phyloP scores from a whole-genome alignment of 805 yeast species.

The Wickerhamomyces tratensis region DNA sequence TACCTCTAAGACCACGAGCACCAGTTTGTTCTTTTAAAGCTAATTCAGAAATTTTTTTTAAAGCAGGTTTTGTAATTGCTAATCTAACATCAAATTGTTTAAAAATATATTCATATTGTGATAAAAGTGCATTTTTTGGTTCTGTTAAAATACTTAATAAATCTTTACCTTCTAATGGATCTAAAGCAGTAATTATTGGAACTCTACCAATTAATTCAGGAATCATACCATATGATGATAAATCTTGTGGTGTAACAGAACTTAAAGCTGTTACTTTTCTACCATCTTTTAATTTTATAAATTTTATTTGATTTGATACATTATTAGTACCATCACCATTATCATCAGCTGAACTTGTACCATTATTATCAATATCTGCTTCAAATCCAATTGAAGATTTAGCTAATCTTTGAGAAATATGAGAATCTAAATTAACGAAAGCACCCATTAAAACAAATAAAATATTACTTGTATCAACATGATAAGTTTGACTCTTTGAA shows the following conservation, averaged over 20 bases:
- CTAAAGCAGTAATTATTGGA: slow-evolving; percentile 41
- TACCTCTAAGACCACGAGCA: slow-evolving; percentile 48
- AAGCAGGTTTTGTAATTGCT: slow-evolving; percentile 37
- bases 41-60: slow-evolving; percentile 35
- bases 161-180: slow-evolving; percentile 34
- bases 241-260: slow-evolving; percentile 38
- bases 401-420: slow-evolving; percentile 30
- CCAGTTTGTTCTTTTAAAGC: slow-evolving; percentile 49
- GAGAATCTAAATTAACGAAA: slow-evolving; percentile 46
- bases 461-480: slow-evolving; percentile 46
- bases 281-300: slow-evolving; percentile 27
- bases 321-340: slow-evolving; percentile 5
- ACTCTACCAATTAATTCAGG: slow-evolving; percentile 54
- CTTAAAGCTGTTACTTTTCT: slow-evolving; percentile 31
- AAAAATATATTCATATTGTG: slow-evolving; percentile 45
- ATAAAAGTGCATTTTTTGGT: slow-evolving; percentile 44
- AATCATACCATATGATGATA: slow-evolving; percentile 42
- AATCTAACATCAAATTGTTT: slow-evolving; percentile 41
- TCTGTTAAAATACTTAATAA: slow-evolving; percentile 40
- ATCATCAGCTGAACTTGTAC: neutral
- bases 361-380: slow-evolving; percentile 6
- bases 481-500: slow-evolving; percentile 32
- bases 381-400: slow-evolving; percentile 16
- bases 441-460: slow-evolving; percentile 54
- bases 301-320: slow-evolving; percentile 18